phyloP scores from a whole-genome alignment of 2,329 filamentous ascomycete species.

The Fusarium lateritium region DNA sequence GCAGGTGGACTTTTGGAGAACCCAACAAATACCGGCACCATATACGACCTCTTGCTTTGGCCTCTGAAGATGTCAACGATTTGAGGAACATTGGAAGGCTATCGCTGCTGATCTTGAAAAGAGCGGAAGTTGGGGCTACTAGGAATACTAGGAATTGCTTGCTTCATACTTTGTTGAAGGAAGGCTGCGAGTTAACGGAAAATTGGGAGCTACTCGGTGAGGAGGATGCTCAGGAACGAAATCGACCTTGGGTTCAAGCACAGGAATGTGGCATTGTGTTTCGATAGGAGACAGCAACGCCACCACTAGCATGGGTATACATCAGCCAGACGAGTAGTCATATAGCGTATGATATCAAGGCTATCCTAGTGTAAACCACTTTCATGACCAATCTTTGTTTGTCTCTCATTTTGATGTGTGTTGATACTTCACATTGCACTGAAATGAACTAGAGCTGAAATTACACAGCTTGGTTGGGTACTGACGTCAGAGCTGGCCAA shows the following conservation, averaged over 20 bases:
- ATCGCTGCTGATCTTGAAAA: conserved; percentile 1
- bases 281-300: not conserved
- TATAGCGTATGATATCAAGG: conserved; percentile 3
- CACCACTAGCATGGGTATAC: conserved; percentile 3
- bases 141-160: not conserved
- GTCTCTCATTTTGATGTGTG: not conserved
- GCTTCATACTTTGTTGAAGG: conserved; percentile 5
- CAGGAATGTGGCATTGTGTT: conserved; percentile 15
- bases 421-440: conserved; percentile 1
- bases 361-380: conserved; percentile 9
- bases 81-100: not conserved
- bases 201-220: conserved; percentile 46
- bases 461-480: conserved; percentile 5
- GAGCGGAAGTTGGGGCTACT: not conserved
- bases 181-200: conserved; percentile 8
- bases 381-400: conserved; percentile 25
- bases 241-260: conserved; percentile 12
- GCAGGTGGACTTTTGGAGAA: not conserved
- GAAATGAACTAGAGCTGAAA: conserved; percentile 5
- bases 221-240: conserved; percentile 44
- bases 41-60: not conserved
- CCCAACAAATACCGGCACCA: not conserved
- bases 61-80: not conserved
- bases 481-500: conserved; percentile 45
- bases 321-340: conserved; percentile 5